A percentile compares a stretch with the other conserved stretches of the same genome.
Evolutionary conservation across 805 yeast species (phyloP).

Genomic region (Ogataea trehalophila): DNA sequence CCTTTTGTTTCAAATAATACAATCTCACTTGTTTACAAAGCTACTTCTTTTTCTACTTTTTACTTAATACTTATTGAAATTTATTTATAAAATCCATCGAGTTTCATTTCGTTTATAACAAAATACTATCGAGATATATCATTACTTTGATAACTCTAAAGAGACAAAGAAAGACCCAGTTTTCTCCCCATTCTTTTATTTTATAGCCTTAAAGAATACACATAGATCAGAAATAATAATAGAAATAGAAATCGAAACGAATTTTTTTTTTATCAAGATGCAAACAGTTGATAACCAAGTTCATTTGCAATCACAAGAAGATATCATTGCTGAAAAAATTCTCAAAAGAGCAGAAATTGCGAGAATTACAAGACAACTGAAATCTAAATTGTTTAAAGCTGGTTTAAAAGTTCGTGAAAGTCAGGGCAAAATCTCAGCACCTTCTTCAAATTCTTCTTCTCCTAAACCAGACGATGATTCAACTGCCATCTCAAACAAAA

Average conservation of each 20-base stretch:
- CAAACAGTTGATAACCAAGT: neutral
- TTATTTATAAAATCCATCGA: too few species aligned
- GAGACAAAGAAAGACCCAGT: too few species aligned
- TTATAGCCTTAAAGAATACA: too few species aligned
- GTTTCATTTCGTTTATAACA: too few species aligned
- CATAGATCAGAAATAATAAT: too few species aligned
- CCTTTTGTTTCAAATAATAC: too few species aligned
- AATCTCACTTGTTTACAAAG: too few species aligned
- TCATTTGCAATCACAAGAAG: conserved; percentile 26
- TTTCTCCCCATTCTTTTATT: too few species aligned
- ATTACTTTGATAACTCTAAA: too few species aligned
- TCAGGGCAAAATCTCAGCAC: conserved; percentile 14
- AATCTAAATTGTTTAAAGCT: conserved; percentile 37
- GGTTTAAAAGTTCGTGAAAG: conserved; percentile 33
- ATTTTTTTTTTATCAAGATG: neutral
- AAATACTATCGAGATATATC: too few species aligned
- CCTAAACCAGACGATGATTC: conserved; percentile 8
- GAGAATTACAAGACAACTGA: conserved; percentile 40
- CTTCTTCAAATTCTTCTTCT: conserved; percentile 13
- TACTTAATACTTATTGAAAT: too few species aligned
- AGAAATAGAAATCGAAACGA: neutral
- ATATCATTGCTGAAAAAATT: conserved; percentile 39
- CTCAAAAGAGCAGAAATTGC: conserved; percentile 43
- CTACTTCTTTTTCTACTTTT: too few species aligned
- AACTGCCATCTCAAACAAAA: conserved; percentile 2